These are phyloP conservation scores for Populus hybrid DNA, from an alignment of 441 rosid genomes.

Conservation along the genomic window DNA sequence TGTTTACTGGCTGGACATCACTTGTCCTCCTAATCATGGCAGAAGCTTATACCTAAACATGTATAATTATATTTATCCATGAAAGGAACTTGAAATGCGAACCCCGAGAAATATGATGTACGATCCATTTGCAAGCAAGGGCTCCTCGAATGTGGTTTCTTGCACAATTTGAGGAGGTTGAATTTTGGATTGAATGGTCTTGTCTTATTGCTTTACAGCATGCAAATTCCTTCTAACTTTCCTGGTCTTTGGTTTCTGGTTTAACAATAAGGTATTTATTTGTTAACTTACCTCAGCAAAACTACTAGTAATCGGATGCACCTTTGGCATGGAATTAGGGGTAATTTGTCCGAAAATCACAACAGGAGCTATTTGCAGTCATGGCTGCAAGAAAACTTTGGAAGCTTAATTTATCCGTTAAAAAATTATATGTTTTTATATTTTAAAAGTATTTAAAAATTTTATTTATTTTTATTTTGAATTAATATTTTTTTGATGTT, in stretches of 20 bases:
- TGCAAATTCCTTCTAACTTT: no score
- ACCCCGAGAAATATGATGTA: neutral
- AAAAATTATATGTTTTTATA: no score
- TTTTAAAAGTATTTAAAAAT: no score
- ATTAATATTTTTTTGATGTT: no score
- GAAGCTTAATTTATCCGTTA: no score
- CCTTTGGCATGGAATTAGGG: neutral
- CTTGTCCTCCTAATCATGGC: constrained; percentile 78
- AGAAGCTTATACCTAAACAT: constrained; percentile 43
- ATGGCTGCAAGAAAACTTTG: no score
- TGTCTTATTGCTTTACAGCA: no score
- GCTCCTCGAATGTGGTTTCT: neutral
- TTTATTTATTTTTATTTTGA: no score
- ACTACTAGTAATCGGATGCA: neutral
- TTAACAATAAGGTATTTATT: no score
- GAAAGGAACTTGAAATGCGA: neutral
- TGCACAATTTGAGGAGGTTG: neutral
- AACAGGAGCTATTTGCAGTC: neutral
- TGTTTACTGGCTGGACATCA: constrained; percentile 91
- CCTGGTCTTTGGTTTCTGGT: no score
- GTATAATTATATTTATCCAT: neutral
- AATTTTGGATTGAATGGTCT: no score
- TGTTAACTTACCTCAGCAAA: no score
- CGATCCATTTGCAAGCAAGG: neutral
- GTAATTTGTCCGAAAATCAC: neutral